phyloP scores from a whole-genome alignment of 2,329 filamentous ascomycete genomes.

The Epichloe elymi region DNA sequence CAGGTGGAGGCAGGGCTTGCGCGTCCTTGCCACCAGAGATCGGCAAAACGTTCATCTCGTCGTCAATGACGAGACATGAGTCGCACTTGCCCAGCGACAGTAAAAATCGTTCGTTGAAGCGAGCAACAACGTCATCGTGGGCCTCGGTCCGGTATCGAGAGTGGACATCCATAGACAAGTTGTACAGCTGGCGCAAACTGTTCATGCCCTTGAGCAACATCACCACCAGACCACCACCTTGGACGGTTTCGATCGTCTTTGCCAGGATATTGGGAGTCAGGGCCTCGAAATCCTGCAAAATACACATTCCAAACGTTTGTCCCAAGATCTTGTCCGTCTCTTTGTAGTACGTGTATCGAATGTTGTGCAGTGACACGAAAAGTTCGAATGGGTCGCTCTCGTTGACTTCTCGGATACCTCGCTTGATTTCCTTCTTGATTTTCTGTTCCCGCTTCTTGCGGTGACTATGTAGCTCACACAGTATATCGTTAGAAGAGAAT shows the following conservation, averaged over 20 bases:
- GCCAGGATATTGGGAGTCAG: slow-evolving; percentile 95
- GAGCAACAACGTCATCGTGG: slow-evolving; percentile 82
- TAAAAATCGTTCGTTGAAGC: slow-evolving; percentile 97
- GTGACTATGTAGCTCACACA: slow-evolving; percentile 40
- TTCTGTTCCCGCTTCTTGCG: slow-evolving; percentile 96
- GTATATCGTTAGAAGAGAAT: not conserved
- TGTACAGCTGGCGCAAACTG: slow-evolving; percentile 94
- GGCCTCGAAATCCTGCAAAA: slow-evolving; percentile 94
- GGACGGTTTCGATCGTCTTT: slow-evolving; percentile 91
- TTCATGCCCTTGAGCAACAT: slow-evolving; percentile 91
- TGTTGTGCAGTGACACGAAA: slow-evolving; percentile 91
- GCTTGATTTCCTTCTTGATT: slow-evolving; percentile 96
- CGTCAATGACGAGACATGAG: slow-evolving; percentile 88
- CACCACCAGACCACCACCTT: slow-evolving; percentile 85
- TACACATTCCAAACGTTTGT: slow-evolving; percentile 97
- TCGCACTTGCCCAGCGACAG: slow-evolving; percentile 91
- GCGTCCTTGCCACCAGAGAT: slow-evolving; percentile 93
- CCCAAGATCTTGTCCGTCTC: slow-evolving; percentile 98
- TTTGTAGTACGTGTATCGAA: slow-evolving; percentile 99
- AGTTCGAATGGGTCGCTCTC: slow-evolving; percentile 92
- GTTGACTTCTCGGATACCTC: slow-evolving; percentile 84
- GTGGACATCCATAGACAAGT: slow-evolving; percentile 94
- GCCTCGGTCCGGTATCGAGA: slow-evolving; percentile 93
- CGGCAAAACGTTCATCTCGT: slow-evolving; percentile 92
- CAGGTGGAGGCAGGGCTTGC: slow-evolving; percentile 63